These are phyloP conservation scores for Megacollybia platyphylla DNA, from an alignment of 1,284 basidiomycete genomes.

Conservation along the genomic window DNA sequence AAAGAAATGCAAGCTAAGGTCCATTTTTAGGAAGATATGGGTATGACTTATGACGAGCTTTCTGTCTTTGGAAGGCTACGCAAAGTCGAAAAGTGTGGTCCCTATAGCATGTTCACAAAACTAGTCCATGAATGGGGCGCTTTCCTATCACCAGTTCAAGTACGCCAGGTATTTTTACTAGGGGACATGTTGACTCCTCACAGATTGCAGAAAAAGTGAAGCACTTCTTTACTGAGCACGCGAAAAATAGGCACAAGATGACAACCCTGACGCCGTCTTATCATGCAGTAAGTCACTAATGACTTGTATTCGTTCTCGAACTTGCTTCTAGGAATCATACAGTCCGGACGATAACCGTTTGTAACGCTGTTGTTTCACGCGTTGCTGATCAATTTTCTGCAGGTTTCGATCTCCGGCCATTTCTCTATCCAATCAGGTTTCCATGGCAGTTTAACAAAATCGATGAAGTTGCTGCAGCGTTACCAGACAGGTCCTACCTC, in stretches of 20 bases:
- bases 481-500: constrained; percentile 58
- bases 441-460: constrained; percentile 96
- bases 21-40: constrained; percentile 75
- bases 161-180: constrained; percentile 16
- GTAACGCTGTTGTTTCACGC: constrained; percentile 13
- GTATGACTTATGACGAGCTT: constrained; percentile 98
- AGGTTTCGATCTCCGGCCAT: constrained; percentile 94
- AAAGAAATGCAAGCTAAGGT: constrained; percentile 3
- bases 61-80: constrained; percentile 87
- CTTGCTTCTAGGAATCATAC: constrained; percentile 66
- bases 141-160: constrained; percentile 69
- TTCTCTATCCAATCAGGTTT: constrained; percentile 90
- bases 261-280: constrained; percentile 95
- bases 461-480: constrained; percentile 64
- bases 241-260: constrained; percentile 98
- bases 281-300: constrained; percentile 62
- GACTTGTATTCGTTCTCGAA: constrained; percentile 4
- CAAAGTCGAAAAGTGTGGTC: constrained; percentile 95
- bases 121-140: constrained; percentile 88
- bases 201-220: constrained; percentile 97
- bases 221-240: constrained; percentile 94
- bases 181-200: neutral
- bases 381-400: constrained; percentile 4
- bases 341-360: constrained; percentile 93
- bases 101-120: constrained; percentile 94